These are phyloP conservation scores for Xylariaceae sp. DNA, from an alignment of 2,329 filamentous ascomycete species.

Conservation along the genomic window DNA sequence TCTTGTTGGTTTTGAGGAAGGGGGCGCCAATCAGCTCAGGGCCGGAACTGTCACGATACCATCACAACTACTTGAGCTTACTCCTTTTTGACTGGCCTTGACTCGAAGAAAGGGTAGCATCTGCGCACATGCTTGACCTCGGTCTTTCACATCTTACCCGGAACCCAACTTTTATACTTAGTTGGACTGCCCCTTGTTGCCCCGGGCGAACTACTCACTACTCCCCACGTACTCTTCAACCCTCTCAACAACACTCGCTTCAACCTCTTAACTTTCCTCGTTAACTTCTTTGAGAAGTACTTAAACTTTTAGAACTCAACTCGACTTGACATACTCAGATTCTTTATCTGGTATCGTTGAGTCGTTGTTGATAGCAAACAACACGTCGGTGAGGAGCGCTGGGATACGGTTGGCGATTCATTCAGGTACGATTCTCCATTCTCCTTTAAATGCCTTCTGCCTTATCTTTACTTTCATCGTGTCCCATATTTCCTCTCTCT, in stretches of 20 bases:
- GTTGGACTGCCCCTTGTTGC: background rate
- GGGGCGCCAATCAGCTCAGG: conserved; percentile 16
- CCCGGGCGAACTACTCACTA: background rate
- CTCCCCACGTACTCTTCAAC: conserved; percentile 1
- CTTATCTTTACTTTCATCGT: no score
- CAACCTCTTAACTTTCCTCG: background rate
- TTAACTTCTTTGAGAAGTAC: no score
- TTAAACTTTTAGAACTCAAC: no score
- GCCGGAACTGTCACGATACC: background rate
- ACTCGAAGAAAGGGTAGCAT: background rate
- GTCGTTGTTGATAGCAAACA: background rate
- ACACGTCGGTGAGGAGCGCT: background rate
- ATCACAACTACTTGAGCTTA: background rate
- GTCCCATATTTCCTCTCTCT: no score
- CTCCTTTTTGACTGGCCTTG: no score
- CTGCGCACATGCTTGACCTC: conserved; percentile 18
- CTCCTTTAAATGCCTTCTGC: no score
- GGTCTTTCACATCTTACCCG: conserved; percentile 13
- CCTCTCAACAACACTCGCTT: background rate
- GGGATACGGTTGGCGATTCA: background rate
- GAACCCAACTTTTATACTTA: conserved; percentile 1
- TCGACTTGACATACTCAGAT: background rate
- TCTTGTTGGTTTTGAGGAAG: conserved; percentile 12
- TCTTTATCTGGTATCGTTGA: no score
- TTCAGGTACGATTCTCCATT: conserved; percentile 6